phyloP scores from a whole-genome alignment of 2,329 filamentous ascomycete genomes.

The Trichoderma gracile region DNA sequence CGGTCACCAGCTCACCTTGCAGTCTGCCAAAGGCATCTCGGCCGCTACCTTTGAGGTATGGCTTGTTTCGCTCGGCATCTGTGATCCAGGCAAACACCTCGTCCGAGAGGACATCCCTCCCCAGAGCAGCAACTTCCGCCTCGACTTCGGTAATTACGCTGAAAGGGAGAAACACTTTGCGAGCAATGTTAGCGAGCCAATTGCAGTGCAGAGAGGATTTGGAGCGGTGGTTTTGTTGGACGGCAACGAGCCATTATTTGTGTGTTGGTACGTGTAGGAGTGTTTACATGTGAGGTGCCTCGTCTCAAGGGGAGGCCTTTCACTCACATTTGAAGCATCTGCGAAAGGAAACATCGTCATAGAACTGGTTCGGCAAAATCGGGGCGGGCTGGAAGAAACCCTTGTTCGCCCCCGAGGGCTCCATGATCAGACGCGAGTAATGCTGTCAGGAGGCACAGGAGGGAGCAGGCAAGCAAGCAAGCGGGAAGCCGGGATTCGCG shows the following conservation, averaged over 20 bases:
- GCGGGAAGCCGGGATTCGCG: neutral
- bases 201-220: neutral
- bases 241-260: neutral
- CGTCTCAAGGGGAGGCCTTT: neutral
- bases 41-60: slow-evolving; percentile 57
- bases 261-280: neutral
- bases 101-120: slow-evolving; percentile 54
- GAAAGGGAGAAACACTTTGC: slow-evolving; percentile 51
- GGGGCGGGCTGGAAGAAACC: slow-evolving; percentile 60
- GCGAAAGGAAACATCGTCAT: slow-evolving; percentile 55
- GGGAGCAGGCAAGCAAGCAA: neutral
- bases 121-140: slow-evolving; percentile 50
- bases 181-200: neutral
- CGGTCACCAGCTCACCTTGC: slow-evolving; percentile 60
- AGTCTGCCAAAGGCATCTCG: slow-evolving; percentile 63
- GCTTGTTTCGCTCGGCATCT: slow-evolving; percentile 66
- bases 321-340: slow-evolving; percentile 53
- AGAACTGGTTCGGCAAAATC: slow-evolving; percentile 56
- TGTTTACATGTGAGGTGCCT: too few relatives aligned
- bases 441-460: neutral
- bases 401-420: slow-evolving; percentile 47
- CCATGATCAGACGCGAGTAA: slow-evolving; percentile 37
- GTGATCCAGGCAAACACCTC: slow-evolving; percentile 58
- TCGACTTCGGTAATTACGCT: slow-evolving; percentile 43
- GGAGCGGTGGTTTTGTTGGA: neutral